These are phyloP conservation scores for Talaromyces liani DNA, from an alignment of 495 filamentous ascomycete genomes.

Conservation along the genomic window DNA sequence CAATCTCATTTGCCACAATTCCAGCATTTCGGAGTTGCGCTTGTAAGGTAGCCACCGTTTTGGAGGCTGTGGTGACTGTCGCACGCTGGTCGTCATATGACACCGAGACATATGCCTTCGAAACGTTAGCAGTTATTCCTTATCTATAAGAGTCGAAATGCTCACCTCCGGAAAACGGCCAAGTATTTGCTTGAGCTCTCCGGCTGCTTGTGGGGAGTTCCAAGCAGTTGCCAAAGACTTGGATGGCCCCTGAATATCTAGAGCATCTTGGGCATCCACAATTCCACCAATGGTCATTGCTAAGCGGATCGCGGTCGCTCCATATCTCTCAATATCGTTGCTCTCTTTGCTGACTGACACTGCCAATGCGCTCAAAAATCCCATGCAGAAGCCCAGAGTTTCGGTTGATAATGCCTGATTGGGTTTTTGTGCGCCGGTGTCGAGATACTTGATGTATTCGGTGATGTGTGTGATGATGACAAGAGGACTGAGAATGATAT, in stretches of 20 bases:
- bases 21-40: constrained; percentile 27
- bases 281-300: constrained; percentile 27
- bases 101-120: constrained; percentile 12
- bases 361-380: constrained; percentile 32
- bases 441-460: constrained; percentile 17
- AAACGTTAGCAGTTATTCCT: constrained; percentile 14
- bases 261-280: constrained; percentile 35
- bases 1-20: constrained; percentile 24
- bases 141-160: background rate
- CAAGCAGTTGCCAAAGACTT: constrained; percentile 21
- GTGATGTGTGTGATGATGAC: constrained; percentile 28
- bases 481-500: constrained; percentile 30
- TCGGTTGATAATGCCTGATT: constrained; percentile 12
- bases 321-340: constrained; percentile 25
- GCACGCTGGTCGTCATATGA: constrained; percentile 13
- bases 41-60: constrained; percentile 16
- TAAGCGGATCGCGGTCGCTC: constrained; percentile 31
- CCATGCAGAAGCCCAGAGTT: constrained; percentile 40
- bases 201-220: constrained; percentile 14
- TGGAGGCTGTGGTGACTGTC: constrained; percentile 19
- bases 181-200: constrained; percentile 14
- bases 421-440: background rate
- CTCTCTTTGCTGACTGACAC: constrained; percentile 19
- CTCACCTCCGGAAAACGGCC: constrained; percentile 13
- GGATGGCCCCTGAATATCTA: constrained; percentile 7